Evolutionary conservation across 768 basidiomycete species (phyloP).

Genomic region (Podaxis sp.): DNA sequence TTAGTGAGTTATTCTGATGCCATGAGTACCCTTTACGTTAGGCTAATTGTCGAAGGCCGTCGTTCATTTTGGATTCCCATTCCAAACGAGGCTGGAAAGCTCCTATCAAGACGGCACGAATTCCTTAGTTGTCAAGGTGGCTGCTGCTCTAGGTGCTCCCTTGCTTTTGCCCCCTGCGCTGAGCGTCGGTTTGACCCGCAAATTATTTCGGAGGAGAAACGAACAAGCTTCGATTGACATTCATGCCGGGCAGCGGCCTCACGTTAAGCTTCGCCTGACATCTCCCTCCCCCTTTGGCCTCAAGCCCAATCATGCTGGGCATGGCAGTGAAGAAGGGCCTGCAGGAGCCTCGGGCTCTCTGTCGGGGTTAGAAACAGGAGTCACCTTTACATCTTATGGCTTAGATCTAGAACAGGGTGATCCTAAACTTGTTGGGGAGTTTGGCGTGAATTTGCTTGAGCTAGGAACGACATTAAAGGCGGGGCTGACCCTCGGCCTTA

Average conservation of each 20-base stretch:
- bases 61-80: conserved; percentile 40
- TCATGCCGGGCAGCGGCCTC: conserved; percentile 25
- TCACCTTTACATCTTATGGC: conserved; percentile 35
- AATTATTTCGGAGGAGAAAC: conserved; percentile 46
- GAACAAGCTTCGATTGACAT: conserved; percentile 47
- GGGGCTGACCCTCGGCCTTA: conserved; percentile 47
- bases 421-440: conserved; percentile 51
- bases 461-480: conserved; percentile 54
- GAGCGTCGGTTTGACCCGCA: conserved; percentile 43
- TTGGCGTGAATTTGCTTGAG: conserved; percentile 52
- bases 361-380: conserved; percentile 28
- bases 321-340: conserved; percentile 45
- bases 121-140: conserved; percentile 37
- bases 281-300: conserved; percentile 56
- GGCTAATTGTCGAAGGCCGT: conserved; percentile 31
- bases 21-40: not conserved
- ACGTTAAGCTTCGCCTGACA: conserved; percentile 35
- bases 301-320: conserved; percentile 41
- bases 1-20: conserved; percentile 34
- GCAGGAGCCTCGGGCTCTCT: not conserved
- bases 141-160: conserved; percentile 33
- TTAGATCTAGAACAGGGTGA: conserved; percentile 11
- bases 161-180: conserved; percentile 35
- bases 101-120: conserved; percentile 53
- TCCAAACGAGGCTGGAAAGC: conserved; percentile 39